A percentile compares a stretch with the other conserved stretches of the same genome.
Conservation (phyloP, 352 stramenopile genomes). For the Phytophthora podocarpi region DNA sequence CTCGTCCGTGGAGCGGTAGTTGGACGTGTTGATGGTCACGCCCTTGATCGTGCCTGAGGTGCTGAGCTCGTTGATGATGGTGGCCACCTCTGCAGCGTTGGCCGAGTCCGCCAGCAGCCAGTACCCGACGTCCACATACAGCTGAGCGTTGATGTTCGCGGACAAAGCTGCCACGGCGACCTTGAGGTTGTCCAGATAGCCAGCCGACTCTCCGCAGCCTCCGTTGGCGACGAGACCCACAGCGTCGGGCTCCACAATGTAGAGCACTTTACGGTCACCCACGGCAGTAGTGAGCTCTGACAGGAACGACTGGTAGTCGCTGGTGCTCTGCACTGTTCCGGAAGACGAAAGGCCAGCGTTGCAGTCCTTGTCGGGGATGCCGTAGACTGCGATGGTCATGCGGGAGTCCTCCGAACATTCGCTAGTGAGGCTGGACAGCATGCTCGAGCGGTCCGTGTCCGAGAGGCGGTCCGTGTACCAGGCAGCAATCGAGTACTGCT, state of each 20-base stretch:
- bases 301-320: slow-evolving; percentile 58
- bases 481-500: slow-evolving; percentile 48
- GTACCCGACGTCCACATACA: slow-evolving; percentile 74
- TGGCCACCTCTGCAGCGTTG: slow-evolving; percentile 33
- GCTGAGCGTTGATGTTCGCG: slow-evolving; percentile 53
- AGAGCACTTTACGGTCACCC: slow-evolving; percentile 58
- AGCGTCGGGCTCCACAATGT: slow-evolving; percentile 74
- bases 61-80: slow-evolving; percentile 51
- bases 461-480: slow-evolving; percentile 64
- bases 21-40: slow-evolving; percentile 75
- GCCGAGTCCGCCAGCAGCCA: slow-evolving; percentile 51
- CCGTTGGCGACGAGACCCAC: slow-evolving; percentile 54
- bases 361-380: slow-evolving; percentile 73
- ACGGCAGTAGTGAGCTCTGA: slow-evolving; percentile 39
- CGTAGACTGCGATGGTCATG: slow-evolving; percentile 69
- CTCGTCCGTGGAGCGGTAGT: slow-evolving; percentile 67
- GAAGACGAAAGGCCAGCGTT: slow-evolving; percentile 52
- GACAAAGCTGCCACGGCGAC: slow-evolving; percentile 57
- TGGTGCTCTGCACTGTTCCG: slow-evolving; percentile 41
- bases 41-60: slow-evolving; percentile 51
- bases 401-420: slow-evolving; percentile 43
- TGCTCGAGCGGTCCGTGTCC: slow-evolving; percentile 27
- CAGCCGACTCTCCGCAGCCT: slow-evolving; percentile 43
- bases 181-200: slow-evolving; percentile 61
- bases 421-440: slow-evolving; percentile 38